Percentiles rank a stretch among this genome's conserved stretches.
phyloP scores from a whole-genome alignment of 2,329 filamentous ascomycete species.

The Arthrobotrys iridis region DNA sequence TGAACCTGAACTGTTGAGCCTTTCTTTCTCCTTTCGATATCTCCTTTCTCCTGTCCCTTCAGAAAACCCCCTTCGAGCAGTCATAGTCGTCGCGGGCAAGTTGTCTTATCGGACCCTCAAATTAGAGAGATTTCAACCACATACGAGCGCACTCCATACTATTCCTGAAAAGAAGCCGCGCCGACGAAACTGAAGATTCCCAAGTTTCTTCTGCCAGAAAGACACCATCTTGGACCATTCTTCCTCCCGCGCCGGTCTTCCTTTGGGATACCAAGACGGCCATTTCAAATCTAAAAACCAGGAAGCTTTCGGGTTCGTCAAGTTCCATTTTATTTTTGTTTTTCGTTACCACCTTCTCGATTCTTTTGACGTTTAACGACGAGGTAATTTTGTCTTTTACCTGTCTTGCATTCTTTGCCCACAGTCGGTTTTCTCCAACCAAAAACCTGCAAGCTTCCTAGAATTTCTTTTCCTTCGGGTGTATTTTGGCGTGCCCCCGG shows the following conservation, averaged over 20 bases:
- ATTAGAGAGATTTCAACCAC: slow-evolving; percentile 22
- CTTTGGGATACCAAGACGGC: slow-evolving; percentile 18
- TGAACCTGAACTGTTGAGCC: background rate
- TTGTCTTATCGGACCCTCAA: slow-evolving; percentile 44
- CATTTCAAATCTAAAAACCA: slow-evolving; percentile 47
- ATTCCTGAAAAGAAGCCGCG: slow-evolving; percentile 50
- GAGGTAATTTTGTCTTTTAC: slow-evolving; percentile 46
- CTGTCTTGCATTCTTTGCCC: slow-evolving; percentile 50
- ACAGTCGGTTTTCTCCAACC: slow-evolving; percentile 42
- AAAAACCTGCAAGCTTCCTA: slow-evolving; percentile 17
- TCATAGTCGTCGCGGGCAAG: slow-evolving; percentile 43
- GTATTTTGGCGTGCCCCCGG: slow-evolving; percentile 28
- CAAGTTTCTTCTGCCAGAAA: slow-evolving; percentile 25
- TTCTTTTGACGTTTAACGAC: slow-evolving; percentile 55
- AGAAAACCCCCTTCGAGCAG: slow-evolving; percentile 33
- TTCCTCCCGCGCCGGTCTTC: slow-evolving; percentile 43
- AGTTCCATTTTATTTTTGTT: slow-evolving; percentile 55
- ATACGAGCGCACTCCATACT: background rate
- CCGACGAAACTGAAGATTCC: slow-evolving; percentile 27
- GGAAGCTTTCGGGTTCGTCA: slow-evolving; percentile 45
- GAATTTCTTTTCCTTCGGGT: slow-evolving; percentile 36
- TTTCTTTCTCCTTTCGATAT: background rate
- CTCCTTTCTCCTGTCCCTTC: slow-evolving; percentile 15
- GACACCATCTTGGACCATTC: slow-evolving; percentile 41
- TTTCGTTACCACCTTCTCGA: slow-evolving; percentile 55